These are phyloP conservation scores for Boletus pseudo-olivaceus DNA, from an alignment of 768 basidiomycete species.

Conservation along the genomic window DNA sequence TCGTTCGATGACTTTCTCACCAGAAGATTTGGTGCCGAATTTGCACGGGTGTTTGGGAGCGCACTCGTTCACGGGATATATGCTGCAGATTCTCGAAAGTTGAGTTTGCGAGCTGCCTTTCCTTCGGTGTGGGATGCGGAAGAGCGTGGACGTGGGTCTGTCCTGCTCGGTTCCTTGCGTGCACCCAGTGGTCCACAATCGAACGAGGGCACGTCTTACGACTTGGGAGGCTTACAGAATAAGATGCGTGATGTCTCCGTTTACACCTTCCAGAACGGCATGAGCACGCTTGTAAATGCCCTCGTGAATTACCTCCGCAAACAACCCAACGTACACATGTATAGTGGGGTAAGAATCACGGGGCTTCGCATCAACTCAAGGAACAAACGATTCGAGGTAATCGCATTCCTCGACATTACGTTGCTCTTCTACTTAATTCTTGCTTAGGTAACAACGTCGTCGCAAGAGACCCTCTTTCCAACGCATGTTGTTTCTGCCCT, in stretches of 20 bases:
- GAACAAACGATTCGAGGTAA: slow-evolving; percentile 46
- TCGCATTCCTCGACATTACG: slow-evolving; percentile 1
- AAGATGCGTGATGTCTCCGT: slow-evolving; percentile 63
- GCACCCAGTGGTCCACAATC: slow-evolving; percentile 11
- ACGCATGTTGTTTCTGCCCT: slow-evolving; percentile 78
- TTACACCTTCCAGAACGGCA: slow-evolving; percentile 78
- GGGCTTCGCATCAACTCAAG: slow-evolving; percentile 32
- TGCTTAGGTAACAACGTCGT: slow-evolving; percentile 33
- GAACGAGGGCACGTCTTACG: slow-evolving; percentile 31
- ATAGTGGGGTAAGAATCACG: slow-evolving; percentile 39
- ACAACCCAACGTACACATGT: slow-evolving; percentile 57
- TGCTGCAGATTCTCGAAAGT: slow-evolving; percentile 71
- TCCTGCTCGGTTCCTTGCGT: slow-evolving; percentile 56
- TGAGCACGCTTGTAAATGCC: slow-evolving; percentile 60
- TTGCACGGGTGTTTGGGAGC: slow-evolving; percentile 74
- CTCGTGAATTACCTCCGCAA: slow-evolving; percentile 46
- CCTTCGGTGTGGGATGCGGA: slow-evolving; percentile 70
- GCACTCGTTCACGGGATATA: slow-evolving; percentile 93
- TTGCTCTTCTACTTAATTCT: slow-evolving; percentile 1
- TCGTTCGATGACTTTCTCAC: slow-evolving; percentile 75
- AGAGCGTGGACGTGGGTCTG: slow-evolving; percentile 62
- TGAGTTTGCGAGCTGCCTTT: slow-evolving; percentile 79
- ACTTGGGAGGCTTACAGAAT: slow-evolving; percentile 46
- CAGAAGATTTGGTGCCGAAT: slow-evolving; percentile 64
- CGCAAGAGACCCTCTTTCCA: slow-evolving; percentile 36